Evolutionary conservation across 179 eudicot genomes (phyloP).

Genomic region (Vitellaria paradoxa): DNA sequence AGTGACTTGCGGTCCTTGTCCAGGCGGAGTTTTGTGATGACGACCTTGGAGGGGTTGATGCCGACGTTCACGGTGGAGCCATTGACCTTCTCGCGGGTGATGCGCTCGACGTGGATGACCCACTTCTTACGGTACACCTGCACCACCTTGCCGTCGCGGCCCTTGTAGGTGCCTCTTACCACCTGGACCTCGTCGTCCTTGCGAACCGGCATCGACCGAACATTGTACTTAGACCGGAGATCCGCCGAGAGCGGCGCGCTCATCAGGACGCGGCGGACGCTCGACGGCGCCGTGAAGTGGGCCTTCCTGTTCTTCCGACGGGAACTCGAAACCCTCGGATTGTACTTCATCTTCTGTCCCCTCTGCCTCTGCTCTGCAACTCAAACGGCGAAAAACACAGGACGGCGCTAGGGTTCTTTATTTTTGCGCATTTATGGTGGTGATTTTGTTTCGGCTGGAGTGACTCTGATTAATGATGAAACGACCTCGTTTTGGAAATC

Average conservation of each 20-base stretch:
- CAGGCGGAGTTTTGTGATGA: conserved; percentile 53
- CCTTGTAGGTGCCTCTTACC: conserved; percentile 55
- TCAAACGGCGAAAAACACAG: not conserved
- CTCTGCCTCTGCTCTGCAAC: not conserved
- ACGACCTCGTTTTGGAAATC: no score
- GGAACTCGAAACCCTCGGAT: conserved; percentile 29
- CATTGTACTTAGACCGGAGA: conserved; percentile 54
- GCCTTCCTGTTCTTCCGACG: conserved; percentile 59
- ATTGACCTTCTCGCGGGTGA: conserved; percentile 62
- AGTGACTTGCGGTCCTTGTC: conserved; percentile 59
- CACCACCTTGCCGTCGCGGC: conserved; percentile 60
- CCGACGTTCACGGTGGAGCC: conserved; percentile 66
- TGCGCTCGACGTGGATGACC: conserved; percentile 65
- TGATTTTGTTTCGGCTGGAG: no score
- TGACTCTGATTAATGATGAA: no score
- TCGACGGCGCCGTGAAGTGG: conserved; percentile 59
- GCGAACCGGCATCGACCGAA: conserved; percentile 56
- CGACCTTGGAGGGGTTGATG: conserved; percentile 44
- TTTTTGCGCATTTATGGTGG: not conserved
- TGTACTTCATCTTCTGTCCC: conserved; percentile 19
- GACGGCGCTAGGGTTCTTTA: not conserved
- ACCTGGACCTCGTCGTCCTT: conserved; percentile 66
- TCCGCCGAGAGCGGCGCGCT: conserved; percentile 52
- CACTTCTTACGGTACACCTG: conserved; percentile 65
- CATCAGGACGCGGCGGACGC: conserved; percentile 51